Percentiles rank a stretch among this genome's conserved stretches.
Evolutionary conservation across 1,284 basidiomycete species (phyloP).

Genomic region (Irpex rosettiformis): DNA sequence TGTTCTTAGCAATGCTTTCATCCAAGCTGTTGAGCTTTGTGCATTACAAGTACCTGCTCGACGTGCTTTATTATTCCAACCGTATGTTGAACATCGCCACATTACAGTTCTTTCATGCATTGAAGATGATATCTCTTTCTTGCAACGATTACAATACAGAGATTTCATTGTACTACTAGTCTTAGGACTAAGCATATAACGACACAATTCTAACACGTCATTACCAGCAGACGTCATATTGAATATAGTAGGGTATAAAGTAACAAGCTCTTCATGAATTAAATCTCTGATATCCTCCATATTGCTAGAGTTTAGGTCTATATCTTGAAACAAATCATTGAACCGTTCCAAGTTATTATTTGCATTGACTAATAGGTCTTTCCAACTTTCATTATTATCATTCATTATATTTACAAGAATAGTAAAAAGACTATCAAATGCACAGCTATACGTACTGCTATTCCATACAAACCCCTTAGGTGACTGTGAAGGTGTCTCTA

Average conservation of each 20-base stretch:
- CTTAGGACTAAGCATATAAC: neutral
- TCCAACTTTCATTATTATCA: neutral
- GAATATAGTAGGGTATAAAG: neutral
- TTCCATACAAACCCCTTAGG: neutral
- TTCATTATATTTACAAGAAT: neutral
- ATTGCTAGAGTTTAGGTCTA: neutral
- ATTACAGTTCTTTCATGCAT: no score
- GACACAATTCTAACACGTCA: neutral
- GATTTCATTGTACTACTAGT: neutral
- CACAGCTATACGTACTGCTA: neutral
- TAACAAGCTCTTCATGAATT: neutral
- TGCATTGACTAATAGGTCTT: neutral
- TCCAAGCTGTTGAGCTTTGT: neutral
- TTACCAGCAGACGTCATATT: neutral
- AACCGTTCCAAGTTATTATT: neutral
- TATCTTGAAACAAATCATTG: neutral
- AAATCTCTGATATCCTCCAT: neutral
- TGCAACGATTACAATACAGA: neutral
- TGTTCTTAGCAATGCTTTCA: neutral
- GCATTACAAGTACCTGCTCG: neutral
- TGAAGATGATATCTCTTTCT: neutral
- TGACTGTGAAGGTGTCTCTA: neutral
- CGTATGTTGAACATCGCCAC: no score
- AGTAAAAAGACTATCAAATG: slow-evolving; percentile 3
- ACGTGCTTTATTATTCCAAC: neutral